Evolutionary conservation across 306 rosid genomes (phyloP).

Genomic region (Vigna angularis): DNA sequence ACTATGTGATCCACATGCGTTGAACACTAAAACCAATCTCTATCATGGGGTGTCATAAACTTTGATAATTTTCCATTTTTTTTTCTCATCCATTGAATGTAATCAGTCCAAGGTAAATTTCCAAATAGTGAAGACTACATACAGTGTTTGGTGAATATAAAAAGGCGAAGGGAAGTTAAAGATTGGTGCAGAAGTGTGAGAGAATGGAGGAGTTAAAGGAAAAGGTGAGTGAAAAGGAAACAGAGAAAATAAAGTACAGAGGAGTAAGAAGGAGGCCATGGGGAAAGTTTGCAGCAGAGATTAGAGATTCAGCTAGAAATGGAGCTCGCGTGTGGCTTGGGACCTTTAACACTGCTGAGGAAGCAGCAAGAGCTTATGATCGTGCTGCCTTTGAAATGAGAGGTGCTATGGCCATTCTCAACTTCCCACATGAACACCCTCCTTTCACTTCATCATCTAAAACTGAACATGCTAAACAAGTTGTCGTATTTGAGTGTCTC

Average conservation of each 20-base stretch:
- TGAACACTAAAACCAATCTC: constrained; percentile 42
- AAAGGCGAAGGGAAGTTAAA: constrained; percentile 20
- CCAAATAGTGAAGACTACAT: neutral
- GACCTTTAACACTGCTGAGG: constrained; percentile 64
- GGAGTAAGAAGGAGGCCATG: constrained; percentile 55
- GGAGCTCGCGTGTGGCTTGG: constrained; percentile 79
- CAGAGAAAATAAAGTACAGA: constrained; percentile 32
- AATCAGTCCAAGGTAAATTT: constrained; percentile 33
- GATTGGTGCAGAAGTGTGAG: neutral
- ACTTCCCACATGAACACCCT: constrained; percentile 64
- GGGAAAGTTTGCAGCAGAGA: constrained; percentile 58
- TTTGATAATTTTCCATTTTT: constrained; percentile 3
- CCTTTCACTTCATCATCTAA: constrained; percentile 36
- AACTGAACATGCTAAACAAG: constrained; percentile 43
- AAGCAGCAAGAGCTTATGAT: constrained; percentile 80
- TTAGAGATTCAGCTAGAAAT: constrained; percentile 47
- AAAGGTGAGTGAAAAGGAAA: constrained; percentile 11
- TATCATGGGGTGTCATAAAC: constrained; percentile 38
- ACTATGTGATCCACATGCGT: constrained; percentile 44
- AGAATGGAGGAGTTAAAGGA: constrained; percentile 40
- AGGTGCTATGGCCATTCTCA: constrained; percentile 71
- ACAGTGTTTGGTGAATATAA: constrained; percentile 34
- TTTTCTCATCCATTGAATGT: constrained; percentile 40
- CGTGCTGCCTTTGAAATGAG: constrained; percentile 73
- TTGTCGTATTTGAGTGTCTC: constrained; percentile 65